A percentile compares a stretch with the other conserved stretches of the same genome.
These are phyloP conservation scores for Microthlaspi erraticum DNA, from an alignment of 345 rosid species.

Conservation along the genomic window DNA sequence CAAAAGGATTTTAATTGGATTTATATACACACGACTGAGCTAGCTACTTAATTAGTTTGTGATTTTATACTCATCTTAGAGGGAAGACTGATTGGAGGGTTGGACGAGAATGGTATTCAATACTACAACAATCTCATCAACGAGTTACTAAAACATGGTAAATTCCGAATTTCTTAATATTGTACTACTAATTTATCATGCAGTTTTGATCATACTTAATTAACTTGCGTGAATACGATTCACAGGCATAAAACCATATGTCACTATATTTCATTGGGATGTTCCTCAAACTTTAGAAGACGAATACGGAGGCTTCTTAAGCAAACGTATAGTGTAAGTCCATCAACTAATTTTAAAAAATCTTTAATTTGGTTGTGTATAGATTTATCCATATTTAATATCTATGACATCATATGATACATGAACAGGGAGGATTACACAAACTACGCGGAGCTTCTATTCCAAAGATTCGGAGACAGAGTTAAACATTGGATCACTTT, in stretches of 20 bases:
- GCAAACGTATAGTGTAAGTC: slow-evolving; percentile 42
- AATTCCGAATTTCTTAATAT: too few species aligned
- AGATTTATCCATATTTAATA: not conserved
- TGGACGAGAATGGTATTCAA: slow-evolving; percentile 48
- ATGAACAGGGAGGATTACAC: slow-evolving; percentile 47
- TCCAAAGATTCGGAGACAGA: slow-evolving; percentile 51
- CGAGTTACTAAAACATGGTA: slow-evolving; percentile 25
- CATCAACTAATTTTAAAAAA: not conserved
- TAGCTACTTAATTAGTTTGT: not conserved
- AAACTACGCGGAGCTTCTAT: slow-evolving; percentile 55
- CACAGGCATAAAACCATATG: slow-evolving; percentile 41
- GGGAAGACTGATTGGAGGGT: slow-evolving; percentile 51
- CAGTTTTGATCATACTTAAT: too few species aligned
- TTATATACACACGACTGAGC: too few species aligned
- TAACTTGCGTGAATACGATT: too few species aligned
- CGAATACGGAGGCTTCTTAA: slow-evolving; percentile 42
- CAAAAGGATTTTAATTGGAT: too few species aligned
- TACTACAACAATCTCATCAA: slow-evolving; percentile 60
- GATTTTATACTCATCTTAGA: slow-evolving; percentile 21
- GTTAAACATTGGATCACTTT: too few species aligned
- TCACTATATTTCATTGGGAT: slow-evolving; percentile 48
- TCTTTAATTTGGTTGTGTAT: not conserved
- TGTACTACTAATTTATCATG: too few species aligned
- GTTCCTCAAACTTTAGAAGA: slow-evolving; percentile 43
- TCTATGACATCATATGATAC: not conserved